Evolutionary conservation across 2,329 filamentous ascomycete genomes (phyloP).

Genomic region (Pochonia chlamydosporia): DNA sequence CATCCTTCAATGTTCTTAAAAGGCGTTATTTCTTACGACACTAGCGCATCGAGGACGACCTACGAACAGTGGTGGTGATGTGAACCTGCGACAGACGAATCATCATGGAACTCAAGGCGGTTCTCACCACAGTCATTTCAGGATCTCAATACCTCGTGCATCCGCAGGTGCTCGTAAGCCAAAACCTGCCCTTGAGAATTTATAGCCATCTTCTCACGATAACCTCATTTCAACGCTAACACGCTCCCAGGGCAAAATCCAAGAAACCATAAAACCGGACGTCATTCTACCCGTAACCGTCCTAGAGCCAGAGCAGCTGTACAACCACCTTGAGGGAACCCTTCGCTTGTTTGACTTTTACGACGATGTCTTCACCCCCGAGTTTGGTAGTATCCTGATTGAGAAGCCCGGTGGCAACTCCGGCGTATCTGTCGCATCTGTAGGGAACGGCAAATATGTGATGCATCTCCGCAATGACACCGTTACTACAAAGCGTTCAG

Average conservation of each 20-base stretch:
- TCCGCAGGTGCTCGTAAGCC: slow-evolving; percentile 28
- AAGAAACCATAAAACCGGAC: slow-evolving; percentile 35
- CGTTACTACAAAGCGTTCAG: slow-evolving; percentile 9
- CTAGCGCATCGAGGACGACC: no score
- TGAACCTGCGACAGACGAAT: no score
- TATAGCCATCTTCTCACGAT: no score
- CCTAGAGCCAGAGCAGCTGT: slow-evolving; percentile 31
- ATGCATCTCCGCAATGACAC: slow-evolving; percentile 15
- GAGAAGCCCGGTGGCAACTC: slow-evolving; percentile 27
- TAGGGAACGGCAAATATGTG: neutral
- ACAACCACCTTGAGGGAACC: slow-evolving; percentile 27
- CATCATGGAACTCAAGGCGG: slow-evolving; percentile 19
- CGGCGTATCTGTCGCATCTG: neutral
- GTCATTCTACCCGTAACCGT: slow-evolving; percentile 34
- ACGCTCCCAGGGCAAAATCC: slow-evolving; percentile 29
- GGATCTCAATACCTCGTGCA: slow-evolving; percentile 34
- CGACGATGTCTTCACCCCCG: slow-evolving; percentile 33
- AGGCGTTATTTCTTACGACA: no score
- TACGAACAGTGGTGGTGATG: no score
- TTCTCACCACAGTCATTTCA: slow-evolving; percentile 31
- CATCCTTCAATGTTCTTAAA: neutral
- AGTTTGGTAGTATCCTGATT: slow-evolving; percentile 32
- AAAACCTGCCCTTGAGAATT: neutral
- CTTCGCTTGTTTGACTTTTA: slow-evolving; percentile 25
- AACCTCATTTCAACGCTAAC: neutral